Evolutionary conservation across 192 early-diverging fungal species (phyloP).

Genomic region (Backusella luteola): DNA sequence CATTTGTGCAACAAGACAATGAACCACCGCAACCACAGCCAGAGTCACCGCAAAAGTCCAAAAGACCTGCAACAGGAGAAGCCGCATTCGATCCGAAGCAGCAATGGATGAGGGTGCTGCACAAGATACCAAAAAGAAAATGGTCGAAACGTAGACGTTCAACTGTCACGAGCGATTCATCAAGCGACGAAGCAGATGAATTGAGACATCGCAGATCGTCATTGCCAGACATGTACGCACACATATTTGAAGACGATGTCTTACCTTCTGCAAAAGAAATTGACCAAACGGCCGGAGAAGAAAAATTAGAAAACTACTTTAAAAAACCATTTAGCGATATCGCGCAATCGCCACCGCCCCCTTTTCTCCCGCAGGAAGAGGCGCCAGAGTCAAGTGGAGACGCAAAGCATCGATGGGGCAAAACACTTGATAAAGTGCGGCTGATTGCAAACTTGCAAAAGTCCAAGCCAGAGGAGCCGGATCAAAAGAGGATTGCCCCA

Average conservation of each 20-base stretch:
- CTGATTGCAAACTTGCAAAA: slow-evolving; percentile 20
- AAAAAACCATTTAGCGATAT: neutral
- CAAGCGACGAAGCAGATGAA: neutral
- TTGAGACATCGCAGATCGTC: neutral
- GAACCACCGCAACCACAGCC: neutral
- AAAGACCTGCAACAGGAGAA: neutral
- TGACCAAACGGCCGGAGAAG: neutral
- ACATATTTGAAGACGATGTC: slow-evolving; percentile 15
- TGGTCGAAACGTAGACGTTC: neutral
- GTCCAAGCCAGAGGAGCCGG: neutral
- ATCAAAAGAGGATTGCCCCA: neutral
- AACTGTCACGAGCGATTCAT: neutral
- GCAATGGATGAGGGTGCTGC: neutral
- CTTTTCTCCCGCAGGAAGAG: neutral
- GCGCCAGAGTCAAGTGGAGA: neutral
- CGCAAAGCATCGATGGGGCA: slow-evolving; percentile 27
- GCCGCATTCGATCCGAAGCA: neutral
- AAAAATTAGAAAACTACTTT: neutral
- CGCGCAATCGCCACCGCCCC: neutral
- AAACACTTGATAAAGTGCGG: slow-evolving; percentile 30
- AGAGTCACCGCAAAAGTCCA: neutral
- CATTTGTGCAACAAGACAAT: neutral
- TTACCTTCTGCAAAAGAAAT: slow-evolving; percentile 19
- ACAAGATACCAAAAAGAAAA: neutral
- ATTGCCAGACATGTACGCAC: neutral